Evolutionary conservation across 129 eudicot species (phyloP), one percentile per base, ranked within the genome.

Genomic region (Tagetes erecta): DNA sequence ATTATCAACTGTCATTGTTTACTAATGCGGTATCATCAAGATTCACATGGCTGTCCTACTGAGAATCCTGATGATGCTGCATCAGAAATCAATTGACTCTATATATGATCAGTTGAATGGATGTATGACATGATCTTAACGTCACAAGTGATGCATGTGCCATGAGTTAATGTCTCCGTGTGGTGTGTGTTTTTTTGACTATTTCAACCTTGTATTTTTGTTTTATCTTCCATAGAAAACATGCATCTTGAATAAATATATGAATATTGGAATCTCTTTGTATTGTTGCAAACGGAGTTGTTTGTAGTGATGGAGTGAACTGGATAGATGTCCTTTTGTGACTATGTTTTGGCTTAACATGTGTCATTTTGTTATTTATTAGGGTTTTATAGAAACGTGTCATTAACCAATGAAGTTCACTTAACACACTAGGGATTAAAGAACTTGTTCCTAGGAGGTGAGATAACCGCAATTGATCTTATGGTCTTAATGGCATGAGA

Each of bases 51-150:
- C 10, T 56, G 45, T 49, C 59, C 74, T 56, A 67, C 45, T 64
- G 78, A 73, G 78, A 73, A 73, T 73, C 78, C 62, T 73, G 78
- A 73, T 75, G 72, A 65, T 75, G 79, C 64, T 75, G 71, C 79
- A 75, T 51, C 65, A 75, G 71, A 64, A 65, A 75, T 38, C 71
- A 75, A 64, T 75, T 11, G 66, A 71, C 76, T 38, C 37, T 51
- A 50, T n/a, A 37, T 36, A 53, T 31, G 39, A 38, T 2, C 49
- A 8, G 4, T 20, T 40, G 52, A 38, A 27, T 20, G 59, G 51
- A 53, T 71, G 51, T 20, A 14, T 31, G 39, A 35, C 7, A 41
- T 20, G 27, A 20, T 20, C 27, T 20, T 20, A 20, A 20, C 27
- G 27, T 20, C 27, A 20, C 27, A 20, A 20, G 27, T 20, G 27